A percentile compares a stretch with the other conserved stretches of the same genome.
These are phyloP conservation scores for Neurospora africana DNA, from an alignment of 495 filamentous ascomycete species.

Conservation along the genomic window DNA sequence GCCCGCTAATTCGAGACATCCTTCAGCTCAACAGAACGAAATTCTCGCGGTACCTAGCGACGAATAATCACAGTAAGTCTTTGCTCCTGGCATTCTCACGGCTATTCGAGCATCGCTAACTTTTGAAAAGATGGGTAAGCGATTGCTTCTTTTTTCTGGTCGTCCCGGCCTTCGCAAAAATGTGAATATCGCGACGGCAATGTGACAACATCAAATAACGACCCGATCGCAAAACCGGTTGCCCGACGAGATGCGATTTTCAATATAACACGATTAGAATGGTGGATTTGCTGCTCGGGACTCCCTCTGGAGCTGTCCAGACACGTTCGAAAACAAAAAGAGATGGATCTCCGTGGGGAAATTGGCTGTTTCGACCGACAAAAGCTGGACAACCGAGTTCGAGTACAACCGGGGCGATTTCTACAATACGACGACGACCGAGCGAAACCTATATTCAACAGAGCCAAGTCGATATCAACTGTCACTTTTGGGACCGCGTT, in stretches of 20 bases:
- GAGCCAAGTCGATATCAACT: background rate
- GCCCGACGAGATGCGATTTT: background rate
- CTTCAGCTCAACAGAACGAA: constrained; percentile 21
- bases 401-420: background rate
- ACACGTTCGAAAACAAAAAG: background rate
- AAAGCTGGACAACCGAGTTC: background rate
- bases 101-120: constrained; percentile 12
- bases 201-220: background rate
- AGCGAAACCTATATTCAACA: background rate
- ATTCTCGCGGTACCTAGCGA: constrained; percentile 20
- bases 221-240: background rate
- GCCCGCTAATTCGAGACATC: constrained; percentile 23
- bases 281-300: background rate
- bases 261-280: background rate
- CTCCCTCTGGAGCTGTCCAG: background rate
- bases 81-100: background rate
- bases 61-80: constrained; percentile 34
- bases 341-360: background rate
- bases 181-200: background rate
- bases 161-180: background rate
- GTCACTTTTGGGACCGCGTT: background rate
- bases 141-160: constrained; percentile 11
- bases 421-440: background rate
- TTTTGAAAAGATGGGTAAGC: constrained; percentile 40
- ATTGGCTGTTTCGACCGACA: background rate